A percentile compares a stretch with the other conserved stretches of the same genome.
phyloP scores from a whole-genome alignment of 108 stramenopile species.

The Skeletonema grethae region DNA sequence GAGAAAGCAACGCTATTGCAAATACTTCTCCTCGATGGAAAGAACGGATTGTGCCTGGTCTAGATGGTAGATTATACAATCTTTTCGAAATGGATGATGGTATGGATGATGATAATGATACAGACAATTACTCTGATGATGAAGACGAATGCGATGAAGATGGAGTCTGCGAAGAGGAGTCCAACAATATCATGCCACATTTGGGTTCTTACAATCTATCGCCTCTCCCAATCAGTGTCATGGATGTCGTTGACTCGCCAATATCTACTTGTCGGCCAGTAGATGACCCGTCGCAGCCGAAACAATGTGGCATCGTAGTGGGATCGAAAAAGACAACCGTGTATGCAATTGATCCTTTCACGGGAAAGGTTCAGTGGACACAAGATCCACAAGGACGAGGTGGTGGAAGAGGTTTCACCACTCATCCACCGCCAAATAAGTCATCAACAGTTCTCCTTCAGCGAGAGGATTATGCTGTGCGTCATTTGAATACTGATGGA shows the following conservation, averaged over 20 bases:
- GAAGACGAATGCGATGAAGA: background rate
- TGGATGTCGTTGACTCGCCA: slow-evolving; percentile 65
- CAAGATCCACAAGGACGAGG: slow-evolving; percentile 39
- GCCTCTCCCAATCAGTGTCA: slow-evolving; percentile 50
- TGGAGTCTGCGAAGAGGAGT: background rate
- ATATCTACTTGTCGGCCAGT: slow-evolving; percentile 53
- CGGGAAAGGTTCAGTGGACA: slow-evolving; percentile 68
- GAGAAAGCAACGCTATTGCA: background rate
- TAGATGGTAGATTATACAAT: slow-evolving; percentile 75
- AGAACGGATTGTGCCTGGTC: slow-evolving; percentile 65
- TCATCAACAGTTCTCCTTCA: slow-evolving; percentile 65
- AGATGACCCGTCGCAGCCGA: slow-evolving; percentile 15
- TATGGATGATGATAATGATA: slow-evolving; percentile 17
- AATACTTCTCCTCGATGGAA: slow-evolving; percentile 14
- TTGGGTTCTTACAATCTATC: slow-evolving; percentile 19
- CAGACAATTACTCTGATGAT: slow-evolving; percentile 17
- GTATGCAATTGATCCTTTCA: slow-evolving; percentile 62
- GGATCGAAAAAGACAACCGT: slow-evolving; percentile 74
- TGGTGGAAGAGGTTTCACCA: slow-evolving; percentile 32
- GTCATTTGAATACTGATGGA: slow-evolving; percentile 64
- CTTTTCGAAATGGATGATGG: slow-evolving; percentile 19
- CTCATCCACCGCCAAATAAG: slow-evolving; percentile 20
- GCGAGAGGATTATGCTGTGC: slow-evolving; percentile 74
- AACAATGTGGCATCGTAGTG: slow-evolving; percentile 76
- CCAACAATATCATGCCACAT: slow-evolving; percentile 4